Evolutionary conservation across 2,329 filamentous ascomycete species (phyloP).

Genomic region (Fusarium sp.): DNA sequence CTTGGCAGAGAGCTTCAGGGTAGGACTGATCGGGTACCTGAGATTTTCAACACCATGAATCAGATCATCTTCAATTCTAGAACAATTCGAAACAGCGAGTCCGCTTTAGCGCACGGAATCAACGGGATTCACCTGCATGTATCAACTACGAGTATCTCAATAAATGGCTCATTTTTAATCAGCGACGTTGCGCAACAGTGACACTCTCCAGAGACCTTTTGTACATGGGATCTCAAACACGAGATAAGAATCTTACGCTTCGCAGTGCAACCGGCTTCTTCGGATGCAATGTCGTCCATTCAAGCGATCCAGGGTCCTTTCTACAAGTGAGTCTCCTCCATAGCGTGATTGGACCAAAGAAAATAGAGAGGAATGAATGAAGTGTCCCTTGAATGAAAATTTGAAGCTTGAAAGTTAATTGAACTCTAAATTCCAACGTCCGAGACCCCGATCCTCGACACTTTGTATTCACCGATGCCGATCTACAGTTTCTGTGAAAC

Average conservation of each 20-base stretch:
- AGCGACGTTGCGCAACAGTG: neutral
- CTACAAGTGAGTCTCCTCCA: neutral
- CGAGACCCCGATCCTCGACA: neutral
- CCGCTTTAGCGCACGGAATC: neutral
- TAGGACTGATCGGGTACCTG: neutral
- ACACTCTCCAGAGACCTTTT: neutral
- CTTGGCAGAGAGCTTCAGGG: constrained; percentile 2
- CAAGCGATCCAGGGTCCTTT: neutral
- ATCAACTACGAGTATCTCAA: accelerated
- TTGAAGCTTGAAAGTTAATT: neutral
- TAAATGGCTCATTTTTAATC: neutral
- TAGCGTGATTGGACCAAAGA: neutral
- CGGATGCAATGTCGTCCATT: neutral
- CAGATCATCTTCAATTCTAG: neutral
- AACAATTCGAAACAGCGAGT: neutral
- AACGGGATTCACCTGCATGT: neutral
- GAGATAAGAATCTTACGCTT: neutral
- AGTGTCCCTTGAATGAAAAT: neutral
- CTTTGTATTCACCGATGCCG: neutral
- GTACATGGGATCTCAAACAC: neutral
- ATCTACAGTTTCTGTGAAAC: neutral
- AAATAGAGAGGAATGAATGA: neutral
- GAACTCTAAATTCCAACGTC: neutral
- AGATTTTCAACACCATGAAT: neutral
- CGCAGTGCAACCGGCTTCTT: neutral